Base-by-base conservation (phyloP, 164 flowering plant genomes). In the Vitis rotundifolia region DNA sequence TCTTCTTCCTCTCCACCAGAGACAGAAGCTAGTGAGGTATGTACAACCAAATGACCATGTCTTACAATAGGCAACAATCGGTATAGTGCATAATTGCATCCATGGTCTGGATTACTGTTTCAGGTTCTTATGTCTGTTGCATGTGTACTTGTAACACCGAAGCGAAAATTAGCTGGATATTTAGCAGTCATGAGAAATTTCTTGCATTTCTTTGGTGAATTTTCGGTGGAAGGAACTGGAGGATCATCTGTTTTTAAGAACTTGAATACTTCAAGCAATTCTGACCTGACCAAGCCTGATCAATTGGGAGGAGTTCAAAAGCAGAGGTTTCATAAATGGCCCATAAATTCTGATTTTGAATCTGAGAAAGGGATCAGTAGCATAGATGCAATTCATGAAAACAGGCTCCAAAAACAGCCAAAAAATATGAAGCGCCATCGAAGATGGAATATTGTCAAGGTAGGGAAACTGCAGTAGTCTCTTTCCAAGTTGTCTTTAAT, bases 211-310 rank as follows among this genome's bases (percentile, higher is more conserved):
- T 87, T 79, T 87, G 97, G 93, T 59, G 93, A 92, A 72, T 87
- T 87, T 78, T 77, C 90, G 80, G 97, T 96, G 19, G 98, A 93
- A 86, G 99, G 99, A 69, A 92, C 97, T 67, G 98, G 93, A 26
- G 99, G 97, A 14, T 84, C 97, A 68, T 84, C 97, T 67, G 90
- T 88, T 63, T 92, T 93, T 59, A 86, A 73, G 61, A 82, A 75
- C 56, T 82, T 88, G 59, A 47, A 61, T 61, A 73, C 70, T 44
- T 76, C 84, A 22, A 76, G 73, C 28, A 78, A 62, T 69, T 71
- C 80, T 59, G 93, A 85, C 67, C 68, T 59, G 44, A 67, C 68
- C 75, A 86, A 80, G 71, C 59, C 71, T 71, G 93, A 87, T 63
- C 82, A 82, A 37, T 37, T 3, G 44, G 44, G 44, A 37, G 44